phyloP scores from a whole-genome alignment of 2,329 filamentous ascomycete species.

The Canariomyces notabilis region DNA sequence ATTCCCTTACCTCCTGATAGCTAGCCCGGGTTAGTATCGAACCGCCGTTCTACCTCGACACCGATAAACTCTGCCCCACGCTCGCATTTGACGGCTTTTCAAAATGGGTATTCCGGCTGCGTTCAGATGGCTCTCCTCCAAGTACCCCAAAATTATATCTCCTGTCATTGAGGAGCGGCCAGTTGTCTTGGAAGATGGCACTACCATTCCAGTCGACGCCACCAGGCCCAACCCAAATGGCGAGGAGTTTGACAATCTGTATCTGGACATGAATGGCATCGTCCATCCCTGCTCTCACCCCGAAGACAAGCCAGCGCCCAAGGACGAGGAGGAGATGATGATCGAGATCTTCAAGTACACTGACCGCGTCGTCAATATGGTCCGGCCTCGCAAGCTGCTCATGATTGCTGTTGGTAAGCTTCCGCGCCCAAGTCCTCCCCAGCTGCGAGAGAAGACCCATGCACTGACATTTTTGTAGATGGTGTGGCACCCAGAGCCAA shows the following conservation, averaged over 20 bases:
- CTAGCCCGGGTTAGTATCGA: slow-evolving; percentile 9
- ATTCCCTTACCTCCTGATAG: background rate
- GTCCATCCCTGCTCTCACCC: slow-evolving; percentile 98
- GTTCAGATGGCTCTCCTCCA: slow-evolving; percentile 94
- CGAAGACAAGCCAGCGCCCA: slow-evolving; percentile 84
- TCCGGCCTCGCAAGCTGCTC: slow-evolving; percentile 86
- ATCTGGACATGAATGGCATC: slow-evolving; percentile 99
- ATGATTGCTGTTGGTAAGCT: slow-evolving; percentile 91
- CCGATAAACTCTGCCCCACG: background rate
- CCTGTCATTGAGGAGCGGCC: slow-evolving; percentile 83
- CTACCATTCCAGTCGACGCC: slow-evolving; percentile 77
- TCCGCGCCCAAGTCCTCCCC: slow-evolving; percentile 6
- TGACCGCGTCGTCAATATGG: slow-evolving; percentile 98
- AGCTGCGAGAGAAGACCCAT: background rate
- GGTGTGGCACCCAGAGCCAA: slow-evolving; percentile 96
- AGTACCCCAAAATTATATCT: slow-evolving; percentile 96
- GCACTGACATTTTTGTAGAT: slow-evolving; percentile 52
- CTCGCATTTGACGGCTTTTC: background rate
- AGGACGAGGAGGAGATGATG: slow-evolving; percentile 99
- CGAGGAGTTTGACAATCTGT: slow-evolving; percentile 96
- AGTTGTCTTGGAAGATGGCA: slow-evolving; percentile 72
- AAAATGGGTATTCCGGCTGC: slow-evolving; percentile 89
- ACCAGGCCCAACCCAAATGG: slow-evolving; percentile 88
- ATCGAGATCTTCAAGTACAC: slow-evolving; percentile 96
- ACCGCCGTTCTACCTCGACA: background rate